Evolutionary conservation across 768 basidiomycete genomes (phyloP), one percentile per base, ranked within the genome.

Genomic region (Boletus patriciae): DNA sequence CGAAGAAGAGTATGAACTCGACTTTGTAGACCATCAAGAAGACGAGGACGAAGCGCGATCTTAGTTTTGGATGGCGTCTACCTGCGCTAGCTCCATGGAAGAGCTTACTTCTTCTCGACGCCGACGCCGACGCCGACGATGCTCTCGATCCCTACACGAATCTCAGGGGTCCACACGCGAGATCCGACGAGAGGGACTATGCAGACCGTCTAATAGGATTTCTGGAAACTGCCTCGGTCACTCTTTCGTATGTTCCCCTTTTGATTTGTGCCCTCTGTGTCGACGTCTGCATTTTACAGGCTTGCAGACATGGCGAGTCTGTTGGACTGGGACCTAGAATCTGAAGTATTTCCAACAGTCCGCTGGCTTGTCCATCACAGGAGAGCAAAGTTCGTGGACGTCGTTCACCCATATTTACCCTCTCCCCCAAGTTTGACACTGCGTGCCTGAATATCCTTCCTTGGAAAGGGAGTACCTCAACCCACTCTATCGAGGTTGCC

Each of bases 361-460:
- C 84, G 92, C 18, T 94, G 94, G 83, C 79, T 99, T 31, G 90
- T 98, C 31, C 86, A 92, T 57, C 94, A 94, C 72, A 82, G 92
- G 50, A 83, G 92, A 65, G 96, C 93, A 6, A 92, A 92, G 63
- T 77, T 98, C 25, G 87, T 97, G 42, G 94, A 98, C 59, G 82
- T 86, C 18, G 84, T 98, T 33, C 90, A 94, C 64, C 91, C 0
- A 81, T 92, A 0, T 97, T 94, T 64, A 80, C 85, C 5, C 77
- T 95, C 41, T 82, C 91, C 16, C 78, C 84, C 4, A 83, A 79
- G 62, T 83, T 90, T 59, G 76, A 83, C 46, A 57, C 74, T 33
- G 76, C 86, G 85, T 88, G 73, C 62, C 88, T 79, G 23, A 34
- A 57, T n/a, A 16, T 4, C 6, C 18, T 43, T 42, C 42, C 6